These are phyloP conservation scores for Hygrophila difformis DNA, from an alignment of 257 asterid genomes.

Conservation along the genomic window DNA sequence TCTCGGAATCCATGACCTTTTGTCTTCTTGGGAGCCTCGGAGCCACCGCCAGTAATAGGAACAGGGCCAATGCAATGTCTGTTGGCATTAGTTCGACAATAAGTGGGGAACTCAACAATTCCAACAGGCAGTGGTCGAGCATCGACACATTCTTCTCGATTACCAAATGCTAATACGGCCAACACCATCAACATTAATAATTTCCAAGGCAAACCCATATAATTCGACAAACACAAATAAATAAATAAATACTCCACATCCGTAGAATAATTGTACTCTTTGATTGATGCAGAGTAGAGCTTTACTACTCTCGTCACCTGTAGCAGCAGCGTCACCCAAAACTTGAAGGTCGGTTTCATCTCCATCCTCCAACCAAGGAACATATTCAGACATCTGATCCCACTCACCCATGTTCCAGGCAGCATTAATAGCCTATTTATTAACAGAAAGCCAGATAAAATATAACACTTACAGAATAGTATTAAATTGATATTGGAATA, in stretches of 20 bases:
- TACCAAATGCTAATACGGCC: too few relatives aligned
- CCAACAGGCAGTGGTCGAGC: too few relatives aligned
- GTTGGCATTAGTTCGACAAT: too few relatives aligned
- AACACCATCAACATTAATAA: too few relatives aligned
- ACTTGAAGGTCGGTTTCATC: slow-evolving; percentile 87
- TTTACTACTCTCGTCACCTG: slow-evolving; percentile 93
- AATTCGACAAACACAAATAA: too few relatives aligned
- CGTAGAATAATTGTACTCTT: too few relatives aligned
- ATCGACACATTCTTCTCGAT: too few relatives aligned
- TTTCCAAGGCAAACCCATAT: too few relatives aligned
- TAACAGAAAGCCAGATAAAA: slow-evolving; percentile 5
- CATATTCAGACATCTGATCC: slow-evolving; percentile 99
- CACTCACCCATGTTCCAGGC: slow-evolving; percentile 99
- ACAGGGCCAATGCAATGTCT: too few relatives aligned
- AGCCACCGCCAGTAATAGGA: slow-evolving; percentile 68
- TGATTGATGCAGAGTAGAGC: too few relatives aligned
- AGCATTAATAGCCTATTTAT: slow-evolving; percentile 86
- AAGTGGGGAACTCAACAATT: too few relatives aligned
- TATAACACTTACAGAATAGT: slow-evolving; percentile 3
- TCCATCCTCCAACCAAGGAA: slow-evolving; percentile 93
- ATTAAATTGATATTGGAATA: background rate
- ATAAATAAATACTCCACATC: too few relatives aligned
- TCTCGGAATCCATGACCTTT: slow-evolving; percentile 96
- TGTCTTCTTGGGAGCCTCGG: slow-evolving; percentile 68
- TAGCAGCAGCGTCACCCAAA: slow-evolving; percentile 90